Percentiles rank a stretch among this genome's conserved stretches.
These are phyloP conservation scores for Candida alai DNA, from an alignment of 805 yeast species.

Conservation along the genomic window DNA sequence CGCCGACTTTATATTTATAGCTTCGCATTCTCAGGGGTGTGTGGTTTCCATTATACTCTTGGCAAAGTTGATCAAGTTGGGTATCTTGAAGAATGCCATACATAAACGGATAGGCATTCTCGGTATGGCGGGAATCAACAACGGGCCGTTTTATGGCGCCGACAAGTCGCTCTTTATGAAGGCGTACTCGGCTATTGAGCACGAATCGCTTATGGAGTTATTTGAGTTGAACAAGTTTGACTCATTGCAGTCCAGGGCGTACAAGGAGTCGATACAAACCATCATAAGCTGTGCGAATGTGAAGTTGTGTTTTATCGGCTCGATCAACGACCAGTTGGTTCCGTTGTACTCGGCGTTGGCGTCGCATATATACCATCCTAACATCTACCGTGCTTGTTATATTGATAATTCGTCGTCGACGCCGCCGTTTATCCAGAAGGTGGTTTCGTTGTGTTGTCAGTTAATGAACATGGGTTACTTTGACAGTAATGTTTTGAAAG, in stretches of 20 bases:
- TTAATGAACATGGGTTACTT: constrained; percentile 72
- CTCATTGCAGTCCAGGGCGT: constrained; percentile 67
- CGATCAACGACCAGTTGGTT: constrained; percentile 89
- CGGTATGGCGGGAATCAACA: constrained; percentile 94
- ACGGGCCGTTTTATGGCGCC: constrained; percentile 90
- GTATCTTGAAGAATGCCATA: constrained; percentile 34
- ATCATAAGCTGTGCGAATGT: constrained; percentile 68
- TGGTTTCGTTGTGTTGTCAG: constrained; percentile 70
- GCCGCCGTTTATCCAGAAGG: constrained; percentile 72
- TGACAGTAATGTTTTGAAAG: constrained; percentile 84
- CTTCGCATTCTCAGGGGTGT: constrained; percentile 94
- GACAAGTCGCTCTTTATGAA: constrained; percentile 81
- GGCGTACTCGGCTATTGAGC: constrained; percentile 88
- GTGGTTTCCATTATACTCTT: constrained; percentile 82
- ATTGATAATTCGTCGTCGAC: constrained; percentile 78
- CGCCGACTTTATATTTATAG: constrained; percentile 87
- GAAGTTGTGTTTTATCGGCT: constrained; percentile 79
- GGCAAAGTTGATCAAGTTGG: constrained; percentile 67
- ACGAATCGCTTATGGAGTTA: constrained; percentile 77
- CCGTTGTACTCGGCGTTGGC: constrained; percentile 89
- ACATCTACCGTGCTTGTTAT: constrained; percentile 83
- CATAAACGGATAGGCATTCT: constrained; percentile 60
- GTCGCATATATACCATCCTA: constrained; percentile 81
- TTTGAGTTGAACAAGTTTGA: constrained; percentile 83
- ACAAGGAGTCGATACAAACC: constrained; percentile 60